Conservation (phyloP, 495 filamentous ascomycete species). For the Xylaria flabelliformis region DNA sequence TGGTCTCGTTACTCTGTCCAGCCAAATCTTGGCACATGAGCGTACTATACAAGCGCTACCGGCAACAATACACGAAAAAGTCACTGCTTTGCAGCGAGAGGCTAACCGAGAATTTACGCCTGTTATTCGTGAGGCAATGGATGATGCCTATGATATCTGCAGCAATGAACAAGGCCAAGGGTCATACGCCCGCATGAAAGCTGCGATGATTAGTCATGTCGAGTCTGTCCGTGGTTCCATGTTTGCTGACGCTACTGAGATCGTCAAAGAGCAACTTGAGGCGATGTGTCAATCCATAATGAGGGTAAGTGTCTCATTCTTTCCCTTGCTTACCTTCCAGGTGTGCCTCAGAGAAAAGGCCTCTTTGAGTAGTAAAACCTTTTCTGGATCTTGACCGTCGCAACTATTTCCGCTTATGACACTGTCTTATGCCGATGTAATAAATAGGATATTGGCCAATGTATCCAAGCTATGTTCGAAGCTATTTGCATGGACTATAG, state of each 20-base stretch:
- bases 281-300: conserved; percentile 40
- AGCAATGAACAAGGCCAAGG: conserved; percentile 56
- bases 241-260: conserved; percentile 56
- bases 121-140: conserved; percentile 56
- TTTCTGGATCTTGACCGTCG: neutral
- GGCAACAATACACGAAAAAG: conserved; percentile 36
- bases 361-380: neutral
- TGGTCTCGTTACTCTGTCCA: conserved; percentile 37
- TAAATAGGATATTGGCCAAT: neutral
- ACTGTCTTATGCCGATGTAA: neutral
- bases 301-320: conserved; percentile 1
- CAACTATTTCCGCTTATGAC: neutral
- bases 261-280: conserved; percentile 49
- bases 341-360: neutral
- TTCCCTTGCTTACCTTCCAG: neutral
- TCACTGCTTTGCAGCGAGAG: conserved; percentile 58
- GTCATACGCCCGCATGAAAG: conserved; percentile 62
- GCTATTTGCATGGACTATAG: conserved; percentile 6
- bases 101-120: conserved; percentile 64
- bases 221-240: conserved; percentile 48
- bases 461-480: neutral
- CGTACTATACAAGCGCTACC: conserved; percentile 46
- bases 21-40: conserved; percentile 54
- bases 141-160: conserved; percentile 55
- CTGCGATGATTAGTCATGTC: conserved; percentile 59